These are phyloP conservation scores for Cyphellophora attinorum DNA, from an alignment of 2,329 filamentous ascomycete species.

Conservation along the genomic window DNA sequence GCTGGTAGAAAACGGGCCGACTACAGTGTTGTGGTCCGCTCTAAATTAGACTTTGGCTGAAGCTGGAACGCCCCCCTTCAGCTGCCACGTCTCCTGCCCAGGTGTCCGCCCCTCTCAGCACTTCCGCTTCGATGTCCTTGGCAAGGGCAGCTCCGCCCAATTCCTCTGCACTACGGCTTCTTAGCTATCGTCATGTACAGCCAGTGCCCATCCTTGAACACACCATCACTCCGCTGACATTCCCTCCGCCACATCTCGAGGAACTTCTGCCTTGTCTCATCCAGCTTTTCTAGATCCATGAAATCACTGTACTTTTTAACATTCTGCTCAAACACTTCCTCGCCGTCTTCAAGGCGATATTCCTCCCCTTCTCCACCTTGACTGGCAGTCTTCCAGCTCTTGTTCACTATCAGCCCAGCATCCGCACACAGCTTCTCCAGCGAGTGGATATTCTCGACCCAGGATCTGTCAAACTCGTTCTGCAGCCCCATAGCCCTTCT, in stretches of 20 bases:
- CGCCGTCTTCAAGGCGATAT: slow-evolving; percentile 3
- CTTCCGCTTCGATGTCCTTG: too few relatives aligned
- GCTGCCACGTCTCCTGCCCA: too few relatives aligned
- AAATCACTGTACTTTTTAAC: slow-evolving; percentile 5
- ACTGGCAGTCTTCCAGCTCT: slow-evolving; percentile 6
- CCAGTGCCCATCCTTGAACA: slow-evolving; percentile 8
- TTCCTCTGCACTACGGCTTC: too few relatives aligned
- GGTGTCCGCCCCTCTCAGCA: too few relatives aligned
- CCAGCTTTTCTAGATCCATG: background rate
- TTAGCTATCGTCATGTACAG: slow-evolving; percentile 9
- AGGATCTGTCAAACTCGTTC: slow-evolving; percentile 3
- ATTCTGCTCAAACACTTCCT: slow-evolving; percentile 6
- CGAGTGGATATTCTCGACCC: slow-evolving; percentile 5
- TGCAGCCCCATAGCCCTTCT: slow-evolving; percentile 4
- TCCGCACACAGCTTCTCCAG: slow-evolving; percentile 7
- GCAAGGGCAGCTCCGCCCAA: too few relatives aligned
- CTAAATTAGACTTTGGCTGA: too few relatives aligned
- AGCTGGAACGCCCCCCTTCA: too few relatives aligned
- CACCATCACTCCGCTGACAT: slow-evolving; percentile 4
- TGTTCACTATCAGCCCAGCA: slow-evolving; percentile 7
- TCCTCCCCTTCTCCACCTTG: slow-evolving; percentile 5
- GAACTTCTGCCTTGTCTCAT: slow-evolving; percentile 5
- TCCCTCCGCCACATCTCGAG: slow-evolving; percentile 6
- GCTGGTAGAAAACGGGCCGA: too few relatives aligned
- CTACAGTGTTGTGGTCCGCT: too few relatives aligned